phyloP scores from a whole-genome alignment of 352 stramenopile genomes.

The Phytopythium vexans region DNA sequence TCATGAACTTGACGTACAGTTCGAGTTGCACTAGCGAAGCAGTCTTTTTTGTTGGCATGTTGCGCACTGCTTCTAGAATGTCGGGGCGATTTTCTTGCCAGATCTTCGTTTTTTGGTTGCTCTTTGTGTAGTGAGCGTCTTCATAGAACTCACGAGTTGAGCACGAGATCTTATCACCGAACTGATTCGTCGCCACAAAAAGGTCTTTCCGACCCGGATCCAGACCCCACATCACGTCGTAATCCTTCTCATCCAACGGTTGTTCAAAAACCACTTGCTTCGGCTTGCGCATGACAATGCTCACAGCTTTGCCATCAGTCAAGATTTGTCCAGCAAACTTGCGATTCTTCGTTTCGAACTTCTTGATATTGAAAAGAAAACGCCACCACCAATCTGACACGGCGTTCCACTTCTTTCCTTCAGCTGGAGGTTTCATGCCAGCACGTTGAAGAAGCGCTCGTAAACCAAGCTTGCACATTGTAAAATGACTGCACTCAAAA shows the following conservation, averaged over 20 bases:
- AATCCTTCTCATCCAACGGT: not conserved
- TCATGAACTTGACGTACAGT: constrained; percentile 9
- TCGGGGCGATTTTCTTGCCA: constrained; percentile 3
- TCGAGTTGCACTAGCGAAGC: constrained; percentile 3
- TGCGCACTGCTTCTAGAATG: constrained; percentile 8
- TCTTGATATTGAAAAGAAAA: constrained; percentile 9
- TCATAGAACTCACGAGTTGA: constrained; percentile 11
- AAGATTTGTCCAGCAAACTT: constrained; percentile 8
- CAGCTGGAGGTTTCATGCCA: not conserved
- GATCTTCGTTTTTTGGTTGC: constrained; percentile 13
- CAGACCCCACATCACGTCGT: constrained; percentile 10
- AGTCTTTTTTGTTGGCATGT: constrained; percentile 16
- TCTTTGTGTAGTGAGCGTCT: constrained; percentile 8
- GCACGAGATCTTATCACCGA: constrained; percentile 5
- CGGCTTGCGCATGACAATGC: constrained; percentile 11
- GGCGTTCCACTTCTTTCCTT: constrained; percentile 4
- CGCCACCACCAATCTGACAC: not conserved
- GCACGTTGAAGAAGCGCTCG: constrained; percentile 4
- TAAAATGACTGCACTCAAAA: constrained; percentile 16
- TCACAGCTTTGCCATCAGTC: constrained; percentile 11
- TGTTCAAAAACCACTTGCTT: not conserved
- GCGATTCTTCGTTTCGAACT: not conserved
- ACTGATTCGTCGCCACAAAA: constrained; percentile 13
- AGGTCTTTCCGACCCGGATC: constrained; percentile 7
- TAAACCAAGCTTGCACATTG: constrained; percentile 9